Percentiles rank a stretch among this genome's conserved stretches.
Conservation (phyloP, 2,329 filamentous ascomycete species). For the Aspergillus sojae region DNA sequence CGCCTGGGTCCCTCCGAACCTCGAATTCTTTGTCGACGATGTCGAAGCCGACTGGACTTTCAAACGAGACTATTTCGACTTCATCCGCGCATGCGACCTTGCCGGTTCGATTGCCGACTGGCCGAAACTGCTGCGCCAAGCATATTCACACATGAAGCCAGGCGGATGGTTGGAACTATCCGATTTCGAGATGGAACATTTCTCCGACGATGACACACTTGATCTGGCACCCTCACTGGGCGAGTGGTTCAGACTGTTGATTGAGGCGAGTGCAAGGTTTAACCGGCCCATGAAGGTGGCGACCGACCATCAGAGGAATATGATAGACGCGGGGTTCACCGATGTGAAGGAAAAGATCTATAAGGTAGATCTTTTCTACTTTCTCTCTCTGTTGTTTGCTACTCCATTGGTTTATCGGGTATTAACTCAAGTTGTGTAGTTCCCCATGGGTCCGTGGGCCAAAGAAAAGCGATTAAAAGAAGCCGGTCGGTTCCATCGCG, state of each 20-base stretch:
- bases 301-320: not conserved
- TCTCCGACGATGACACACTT: not conserved
- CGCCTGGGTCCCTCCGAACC: not conserved
- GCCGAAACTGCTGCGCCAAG: not conserved
- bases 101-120: not conserved
- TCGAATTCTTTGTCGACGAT: not conserved
- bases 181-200: not conserved
- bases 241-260: not conserved
- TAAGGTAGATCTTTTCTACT: not conserved
- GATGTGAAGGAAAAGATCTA: not conserved
- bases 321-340: not conserved
- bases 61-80: not conserved
- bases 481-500: not conserved
- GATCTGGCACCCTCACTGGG: not conserved
- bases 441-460: not conserved
- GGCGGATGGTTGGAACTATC: not conserved
- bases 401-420: accelerated
- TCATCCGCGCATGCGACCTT: not conserved
- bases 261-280: not conserved
- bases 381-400: not conserved
- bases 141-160: not conserved
- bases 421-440: not conserved
- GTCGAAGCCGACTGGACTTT: not conserved
- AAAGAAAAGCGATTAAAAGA: not conserved
- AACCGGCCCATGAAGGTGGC: not conserved